Conservation (phyloP, 108 stramenopile genomes). For the Bacterosira constricta region DNA sequence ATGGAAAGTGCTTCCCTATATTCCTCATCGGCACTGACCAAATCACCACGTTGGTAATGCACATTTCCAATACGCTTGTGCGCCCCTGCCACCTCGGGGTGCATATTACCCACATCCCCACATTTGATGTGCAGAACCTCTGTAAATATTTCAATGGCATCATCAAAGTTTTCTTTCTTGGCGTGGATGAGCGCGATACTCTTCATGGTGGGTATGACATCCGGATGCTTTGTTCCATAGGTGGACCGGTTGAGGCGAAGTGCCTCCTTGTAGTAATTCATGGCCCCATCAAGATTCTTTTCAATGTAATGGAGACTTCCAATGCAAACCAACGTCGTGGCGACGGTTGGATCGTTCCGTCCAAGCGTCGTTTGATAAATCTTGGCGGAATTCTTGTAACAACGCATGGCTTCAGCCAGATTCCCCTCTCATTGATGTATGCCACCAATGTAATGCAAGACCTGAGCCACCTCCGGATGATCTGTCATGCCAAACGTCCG, state of each 20-base stretch:
- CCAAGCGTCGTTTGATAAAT: slow-evolving; percentile 78
- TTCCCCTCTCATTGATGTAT: slow-evolving; percentile 56
- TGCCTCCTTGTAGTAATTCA: slow-evolving; percentile 82
- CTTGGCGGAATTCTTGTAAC: slow-evolving; percentile 80
- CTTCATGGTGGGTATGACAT: slow-evolving; percentile 84
- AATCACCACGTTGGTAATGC: slow-evolving; percentile 82
- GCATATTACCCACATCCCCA: slow-evolving; percentile 63
- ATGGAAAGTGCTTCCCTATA: slow-evolving; percentile 79
- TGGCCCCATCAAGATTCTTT: slow-evolving; percentile 73
- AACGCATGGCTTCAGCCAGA: slow-evolving; percentile 74
- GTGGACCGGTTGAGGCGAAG: slow-evolving; percentile 78
- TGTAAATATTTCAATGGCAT: slow-evolving; percentile 72
- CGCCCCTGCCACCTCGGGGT: slow-evolving; percentile 79
- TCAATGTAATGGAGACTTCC: slow-evolving; percentile 80
- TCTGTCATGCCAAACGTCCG: slow-evolving; percentile 60
- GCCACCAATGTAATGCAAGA: slow-evolving; percentile 80
- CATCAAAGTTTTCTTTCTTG: slow-evolving; percentile 68
- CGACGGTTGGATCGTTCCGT: slow-evolving; percentile 73
- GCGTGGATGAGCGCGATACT: slow-evolving; percentile 79
- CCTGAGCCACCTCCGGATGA: slow-evolving; percentile 78
- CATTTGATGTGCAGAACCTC: slow-evolving; percentile 79
- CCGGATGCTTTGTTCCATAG: slow-evolving; percentile 79
- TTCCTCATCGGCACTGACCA: slow-evolving; percentile 70
- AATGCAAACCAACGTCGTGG: slow-evolving; percentile 80
- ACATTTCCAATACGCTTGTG: slow-evolving; percentile 85